These are phyloP conservation scores for Argentina anserina DNA, from an alignment of 306 rosid species.

Conservation along the genomic window DNA sequence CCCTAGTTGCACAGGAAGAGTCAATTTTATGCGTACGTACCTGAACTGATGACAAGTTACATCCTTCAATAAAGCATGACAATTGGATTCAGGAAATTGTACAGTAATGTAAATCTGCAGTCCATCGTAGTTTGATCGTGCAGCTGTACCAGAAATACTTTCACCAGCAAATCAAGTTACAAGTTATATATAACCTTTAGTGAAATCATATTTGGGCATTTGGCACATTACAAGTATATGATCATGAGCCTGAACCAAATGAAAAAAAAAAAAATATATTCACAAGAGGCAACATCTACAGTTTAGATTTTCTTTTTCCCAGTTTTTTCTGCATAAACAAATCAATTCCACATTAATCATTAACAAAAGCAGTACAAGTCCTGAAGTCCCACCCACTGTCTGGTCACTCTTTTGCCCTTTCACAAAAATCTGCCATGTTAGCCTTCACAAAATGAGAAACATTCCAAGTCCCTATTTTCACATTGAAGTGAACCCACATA, in stretches of 20 bases:
- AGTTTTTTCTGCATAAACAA: slow-evolving; percentile 9
- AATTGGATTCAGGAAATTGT: background rate
- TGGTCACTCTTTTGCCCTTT: slow-evolving; percentile 3
- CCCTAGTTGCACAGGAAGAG: slow-evolving; percentile 6
- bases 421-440: slow-evolving; percentile 12
- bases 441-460: slow-evolving; percentile 17
- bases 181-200: background rate
- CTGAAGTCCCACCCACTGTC: background rate
- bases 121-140: background rate
- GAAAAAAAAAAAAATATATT: too few relatives aligned
- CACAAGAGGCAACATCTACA: background rate
- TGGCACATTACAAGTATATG: background rate
- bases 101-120: background rate
- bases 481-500: slow-evolving; percentile 7
- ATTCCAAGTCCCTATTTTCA: background rate
- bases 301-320: background rate
- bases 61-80: background rate
- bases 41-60: background rate
- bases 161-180: background rate
- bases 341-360: slow-evolving; percentile 20
- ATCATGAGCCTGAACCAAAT: background rate
- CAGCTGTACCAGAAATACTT: background rate
- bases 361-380: slow-evolving; percentile 7
- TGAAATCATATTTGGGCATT: background rate
- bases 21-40: slow-evolving; percentile 7